Base-by-base conservation (phyloP, 2,329 filamentous ascomycete species). In the Pseudopithomyces chartarum region DNA sequence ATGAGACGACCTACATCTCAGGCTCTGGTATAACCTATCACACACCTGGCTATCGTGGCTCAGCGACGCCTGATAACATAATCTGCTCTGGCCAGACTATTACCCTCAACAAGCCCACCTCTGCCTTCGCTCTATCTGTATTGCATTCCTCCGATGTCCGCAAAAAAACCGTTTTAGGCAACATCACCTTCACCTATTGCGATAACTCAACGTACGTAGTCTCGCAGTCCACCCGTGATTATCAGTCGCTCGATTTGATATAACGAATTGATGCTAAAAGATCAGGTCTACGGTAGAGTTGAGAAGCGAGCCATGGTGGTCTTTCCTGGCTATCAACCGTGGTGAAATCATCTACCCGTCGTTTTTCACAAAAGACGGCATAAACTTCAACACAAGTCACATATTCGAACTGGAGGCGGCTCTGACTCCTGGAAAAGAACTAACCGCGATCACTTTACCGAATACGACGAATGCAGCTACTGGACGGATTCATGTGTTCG, bases 351-450 rank as follows among this genome's bases (percentile, higher is more conserved):
- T 80, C 22, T 79, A 80, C 0, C 71, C 65, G 52, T 76, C 29
- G 32, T 57, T 77, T 42, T 81, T 74, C 61, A 81, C 78, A 0
- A 34, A 62, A 2, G 73, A 75, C 39, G 72, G 73, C 22, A 77
- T 74, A 3, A 78, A 80, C 61, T 76, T 73, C 59, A 81, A 81
- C 59, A 74, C 70, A 2, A 73, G 75, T 4, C 76, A 80, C 59
- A 78, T 82, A 19, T 82, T 79, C 48, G 80, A 83, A 66, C 75
- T 75, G 36, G 78, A 77, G 1, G 75, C 73, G 0, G 58, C 74
- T 2, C 53, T 83, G 8, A 66, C 73, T 7, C 66, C 72, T 0
- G 71, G 71, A 1, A 81, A 80, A 61, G 66, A 60, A 15, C 64
- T 83, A 10, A 59, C 54, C 2, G 68, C 75, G 6, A 73, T 83